Evolutionary conservation across 371 early-diverging fungal genomes (phyloP).

Genomic region (Mucor ambiguus): DNA sequence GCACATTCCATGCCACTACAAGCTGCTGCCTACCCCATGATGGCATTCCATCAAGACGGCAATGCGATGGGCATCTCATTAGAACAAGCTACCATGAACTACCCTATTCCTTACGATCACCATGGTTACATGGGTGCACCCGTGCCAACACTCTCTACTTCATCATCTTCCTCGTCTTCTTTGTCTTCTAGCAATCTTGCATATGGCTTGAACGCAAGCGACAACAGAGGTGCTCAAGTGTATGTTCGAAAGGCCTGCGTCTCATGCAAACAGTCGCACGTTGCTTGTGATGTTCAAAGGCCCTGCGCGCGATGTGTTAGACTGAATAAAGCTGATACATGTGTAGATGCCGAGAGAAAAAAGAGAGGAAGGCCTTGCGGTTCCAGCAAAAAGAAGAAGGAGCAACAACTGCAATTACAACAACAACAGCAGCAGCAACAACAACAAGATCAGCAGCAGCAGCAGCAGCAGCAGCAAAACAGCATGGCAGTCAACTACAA

Average conservation of each 20-base stretch:
- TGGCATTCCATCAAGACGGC: conserved; percentile 18
- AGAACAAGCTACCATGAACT: conserved; percentile 13
- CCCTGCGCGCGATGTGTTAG: conserved; percentile 61
- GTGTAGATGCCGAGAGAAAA: conserved; percentile 60
- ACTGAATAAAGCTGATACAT: conserved; percentile 51
- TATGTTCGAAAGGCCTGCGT: conserved; percentile 62
- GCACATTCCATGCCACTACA: neutral
- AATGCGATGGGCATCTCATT: conserved; percentile 10
- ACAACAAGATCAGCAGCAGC: neutral
- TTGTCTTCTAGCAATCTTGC: conserved; percentile 8
- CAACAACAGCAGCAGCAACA: conserved; percentile 10
- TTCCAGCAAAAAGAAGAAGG: conserved; percentile 37
- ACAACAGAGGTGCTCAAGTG: conserved; percentile 18
- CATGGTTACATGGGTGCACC: conserved; percentile 12
- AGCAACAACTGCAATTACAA: conserved; percentile 1
- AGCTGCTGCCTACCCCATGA: conserved; percentile 19
- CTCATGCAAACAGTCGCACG: conserved; percentile 56
- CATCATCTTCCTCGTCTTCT: conserved; percentile 21
- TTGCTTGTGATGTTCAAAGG: conserved; percentile 57
- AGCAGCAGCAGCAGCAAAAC: neutral
- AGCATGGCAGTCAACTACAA: neutral
- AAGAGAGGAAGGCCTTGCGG: conserved; percentile 59
- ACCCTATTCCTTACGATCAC: conserved; percentile 22
- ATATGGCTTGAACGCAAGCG: neutral
- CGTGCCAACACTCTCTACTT: conserved; percentile 21